Conservation (phyloP, 2,329 filamentous ascomycete genomes). For the Aureobasidium zeae region DNA sequence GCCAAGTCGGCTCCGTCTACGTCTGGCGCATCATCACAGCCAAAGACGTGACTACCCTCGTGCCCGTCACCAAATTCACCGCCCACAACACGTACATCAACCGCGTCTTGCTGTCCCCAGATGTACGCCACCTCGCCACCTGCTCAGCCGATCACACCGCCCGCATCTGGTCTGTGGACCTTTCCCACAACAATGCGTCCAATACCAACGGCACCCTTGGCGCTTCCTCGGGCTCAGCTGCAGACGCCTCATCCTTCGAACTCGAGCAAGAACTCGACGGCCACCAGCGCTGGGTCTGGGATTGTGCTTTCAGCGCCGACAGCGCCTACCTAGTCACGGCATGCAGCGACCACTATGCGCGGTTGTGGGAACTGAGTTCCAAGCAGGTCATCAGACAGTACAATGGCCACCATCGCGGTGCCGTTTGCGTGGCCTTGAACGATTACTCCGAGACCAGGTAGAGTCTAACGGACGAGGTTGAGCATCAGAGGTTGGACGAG, state of each 20-base stretch:
- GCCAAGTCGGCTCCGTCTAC: conserved; percentile 82
- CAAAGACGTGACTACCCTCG: conserved; percentile 70
- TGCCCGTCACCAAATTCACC: conserved; percentile 80
- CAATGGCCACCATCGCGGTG: conserved; percentile 85
- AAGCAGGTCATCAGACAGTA: conserved; percentile 91
- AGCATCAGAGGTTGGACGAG: no score
- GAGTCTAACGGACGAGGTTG: neutral
- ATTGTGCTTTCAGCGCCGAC: conserved; percentile 90
- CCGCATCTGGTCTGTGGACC: conserved; percentile 91
- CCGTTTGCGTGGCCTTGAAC: conserved; percentile 86
- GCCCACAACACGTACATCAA: conserved; percentile 92
- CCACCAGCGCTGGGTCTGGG: conserved; percentile 96
- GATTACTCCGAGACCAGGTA: conserved; percentile 42
- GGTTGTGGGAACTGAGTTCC: conserved; percentile 78
- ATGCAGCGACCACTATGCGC: conserved; percentile 86
- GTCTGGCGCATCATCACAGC: conserved; percentile 90
- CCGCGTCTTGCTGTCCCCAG: conserved; percentile 79
- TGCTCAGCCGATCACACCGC: conserved; percentile 91
- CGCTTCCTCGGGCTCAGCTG: conserved; percentile 7
- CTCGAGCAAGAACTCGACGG: conserved; percentile 80
- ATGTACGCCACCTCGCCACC: conserved; percentile 88
- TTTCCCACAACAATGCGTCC: conserved; percentile 26
- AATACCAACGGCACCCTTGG: no score
- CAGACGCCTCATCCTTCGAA: conserved; percentile 49
- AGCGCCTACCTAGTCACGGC: conserved; percentile 88